Base-by-base conservation (phyloP, 2,329 filamentous ascomycete species). In the Xylariales sp. region DNA sequence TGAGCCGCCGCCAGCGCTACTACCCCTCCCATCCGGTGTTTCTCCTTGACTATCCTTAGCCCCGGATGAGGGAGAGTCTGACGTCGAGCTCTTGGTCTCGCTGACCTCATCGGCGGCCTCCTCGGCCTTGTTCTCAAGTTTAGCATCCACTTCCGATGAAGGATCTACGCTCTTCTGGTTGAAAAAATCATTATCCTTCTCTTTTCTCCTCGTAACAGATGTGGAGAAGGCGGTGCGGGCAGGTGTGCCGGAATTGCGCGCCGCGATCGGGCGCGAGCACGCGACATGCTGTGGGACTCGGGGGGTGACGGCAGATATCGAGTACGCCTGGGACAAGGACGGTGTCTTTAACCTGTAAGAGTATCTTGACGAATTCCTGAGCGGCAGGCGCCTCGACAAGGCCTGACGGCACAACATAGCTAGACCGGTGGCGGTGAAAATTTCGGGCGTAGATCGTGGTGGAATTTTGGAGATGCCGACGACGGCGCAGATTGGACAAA, bases 21-120 rank as follows among this genome's bases (percentile, higher is more conserved):
- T 70, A 27, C 68, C 69, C 51, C 77, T 80, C 36, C 69, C 74
- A 54, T 85, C 79, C 31, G 62, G 49, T n/a, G 59, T 50, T 25
- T 65, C 59, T 53, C 61, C 46, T 53, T 62, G 46, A 28, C 57
- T 45, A 32, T 66, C 65, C 23, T 62, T 61, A 50, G 72, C 72
- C 18, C 69, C 60, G 20, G 76, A 66, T 3, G 72, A 60, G 37
- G 55, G 61, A 43, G 55, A 43, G 25, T 73, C 65, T 10, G 66
- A 57, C 31, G 55, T 59, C 19, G 63, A 60, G 19, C 53, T 60
- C 43, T 69, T 72, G 29, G 66, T 61, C 49, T 70, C 70, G 44
- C 61, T 65, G 30, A 69, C 63, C 20, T 75, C 68, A 42, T 71
- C 66, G 29, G 67, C 15, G 16, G 27, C 56, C 23, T 64, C 65